Percentiles rank a stretch among this genome's conserved stretches.
Evolutionary conservation across 305 asterid species (phyloP).

Genomic region (Fraxinus dipetala): DNA sequence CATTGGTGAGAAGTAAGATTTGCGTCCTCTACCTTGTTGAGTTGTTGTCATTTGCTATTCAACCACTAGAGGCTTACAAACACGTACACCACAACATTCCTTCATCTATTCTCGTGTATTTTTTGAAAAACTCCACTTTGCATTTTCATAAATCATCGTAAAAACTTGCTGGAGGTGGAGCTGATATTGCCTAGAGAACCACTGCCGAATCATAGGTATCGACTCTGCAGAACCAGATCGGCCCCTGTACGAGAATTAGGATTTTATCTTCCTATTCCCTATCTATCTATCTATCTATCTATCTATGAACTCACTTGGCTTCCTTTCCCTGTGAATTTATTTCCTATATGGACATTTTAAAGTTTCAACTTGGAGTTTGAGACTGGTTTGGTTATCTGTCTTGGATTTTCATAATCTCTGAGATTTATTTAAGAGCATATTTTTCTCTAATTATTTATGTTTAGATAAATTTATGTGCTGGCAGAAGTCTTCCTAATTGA

Average conservation of each 20-base stretch:
- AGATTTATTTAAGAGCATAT: neutral
- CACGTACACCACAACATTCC: neutral
- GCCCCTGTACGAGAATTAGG: conserved; percentile 44
- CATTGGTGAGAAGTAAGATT: neutral
- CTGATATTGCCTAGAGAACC: conserved; percentile 43
- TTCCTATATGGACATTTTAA: neutral
- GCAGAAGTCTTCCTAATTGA: neutral
- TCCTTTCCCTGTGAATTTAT: neutral
- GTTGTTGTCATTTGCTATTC: neutral
- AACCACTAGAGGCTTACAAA: neutral
- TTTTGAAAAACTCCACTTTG: neutral
- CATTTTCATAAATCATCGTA: neutral
- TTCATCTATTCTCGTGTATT: neutral
- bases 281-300: neutral
- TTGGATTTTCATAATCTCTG: neutral
- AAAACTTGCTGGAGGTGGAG: conserved; percentile 57
- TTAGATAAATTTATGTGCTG: neutral
- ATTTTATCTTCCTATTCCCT: neutral
- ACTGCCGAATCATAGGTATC: conserved; percentile 59
- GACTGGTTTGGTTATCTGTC: neutral
- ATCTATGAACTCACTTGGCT: neutral
- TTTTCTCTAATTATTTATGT: neutral
- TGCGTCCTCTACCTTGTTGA: neutral
- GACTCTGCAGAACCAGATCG: conserved; percentile 78
- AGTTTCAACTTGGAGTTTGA: neutral